Conservation (phyloP, 129 eudicot genomes). For the Solidago caesia region DNA sequence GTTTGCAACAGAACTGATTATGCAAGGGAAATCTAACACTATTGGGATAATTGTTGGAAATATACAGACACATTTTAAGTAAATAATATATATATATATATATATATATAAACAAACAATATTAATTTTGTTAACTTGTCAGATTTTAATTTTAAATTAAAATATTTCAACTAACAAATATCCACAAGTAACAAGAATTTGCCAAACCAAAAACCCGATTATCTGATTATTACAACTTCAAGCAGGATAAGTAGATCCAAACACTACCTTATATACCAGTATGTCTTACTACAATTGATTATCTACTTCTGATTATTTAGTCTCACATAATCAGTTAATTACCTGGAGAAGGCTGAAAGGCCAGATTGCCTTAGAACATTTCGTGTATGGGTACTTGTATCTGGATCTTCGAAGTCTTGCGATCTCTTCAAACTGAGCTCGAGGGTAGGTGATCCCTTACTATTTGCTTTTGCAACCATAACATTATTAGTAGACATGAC, state of each 20-base stretch:
- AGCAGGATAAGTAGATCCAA: background rate
- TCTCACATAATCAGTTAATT: constrained; percentile 5
- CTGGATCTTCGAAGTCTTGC: constrained; percentile 41
- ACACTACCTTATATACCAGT: background rate
- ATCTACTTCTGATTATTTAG: background rate
- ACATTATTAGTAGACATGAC: constrained; percentile 30
- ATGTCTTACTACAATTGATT: background rate
- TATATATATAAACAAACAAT: too few species aligned
- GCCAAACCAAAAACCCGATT: background rate
- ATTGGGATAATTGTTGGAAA: background rate
- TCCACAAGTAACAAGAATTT: background rate
- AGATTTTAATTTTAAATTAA: too few species aligned
- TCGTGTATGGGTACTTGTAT: constrained; percentile 38
- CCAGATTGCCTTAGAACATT: constrained; percentile 53
- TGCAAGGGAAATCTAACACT: background rate
- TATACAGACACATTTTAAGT: background rate
- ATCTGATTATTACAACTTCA: background rate
- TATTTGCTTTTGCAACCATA: constrained; percentile 25
- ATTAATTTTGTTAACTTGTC: too few species aligned
- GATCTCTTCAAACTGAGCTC: constrained; percentile 58
- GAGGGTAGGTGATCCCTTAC: constrained; percentile 44
- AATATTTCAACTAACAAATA: too few species aligned
- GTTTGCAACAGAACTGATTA: background rate
- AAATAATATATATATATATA: too few species aligned
- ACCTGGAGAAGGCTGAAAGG: constrained; percentile 73